A percentile compares a stretch with the other conserved stretches of the same genome.
phyloP scores from a whole-genome alignment of 2,329 filamentous ascomycete genomes.

The Clonostachys rosea region DNA sequence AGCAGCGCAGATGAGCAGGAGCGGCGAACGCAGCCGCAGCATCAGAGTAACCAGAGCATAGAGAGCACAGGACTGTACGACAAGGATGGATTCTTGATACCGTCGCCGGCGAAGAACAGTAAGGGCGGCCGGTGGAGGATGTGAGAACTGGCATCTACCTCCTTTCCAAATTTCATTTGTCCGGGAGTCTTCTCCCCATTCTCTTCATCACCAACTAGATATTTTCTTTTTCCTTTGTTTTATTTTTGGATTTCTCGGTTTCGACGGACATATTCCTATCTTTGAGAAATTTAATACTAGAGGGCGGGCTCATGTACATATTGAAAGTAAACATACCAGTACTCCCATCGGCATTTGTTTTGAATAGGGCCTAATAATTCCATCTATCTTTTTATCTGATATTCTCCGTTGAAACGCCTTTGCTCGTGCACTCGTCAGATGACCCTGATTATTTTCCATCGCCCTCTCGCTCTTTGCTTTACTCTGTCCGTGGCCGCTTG shows the following conservation, averaged over 20 bases:
- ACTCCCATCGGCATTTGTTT: background rate
- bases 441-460: background rate
- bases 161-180: background rate
- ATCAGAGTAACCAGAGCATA: constrained; percentile 13
- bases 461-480: background rate
- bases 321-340: background rate
- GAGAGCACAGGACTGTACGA: constrained; percentile 39
- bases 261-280: background rate
- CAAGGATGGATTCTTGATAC: constrained; percentile 36
- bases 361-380: background rate
- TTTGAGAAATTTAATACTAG: background rate
- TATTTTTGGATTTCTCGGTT: too few species aligned
- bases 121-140: constrained; percentile 16
- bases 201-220: too few species aligned
- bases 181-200: background rate
- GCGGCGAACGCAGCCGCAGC: background rate
- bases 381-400: constrained; percentile 1
- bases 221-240: too few species aligned
- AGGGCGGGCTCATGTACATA: background rate
- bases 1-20: background rate
- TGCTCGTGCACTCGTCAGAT: background rate
- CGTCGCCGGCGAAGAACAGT: constrained; percentile 29
- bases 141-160: constrained; percentile 6
- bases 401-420: background rate
- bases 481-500: constrained; percentile 43